Evolutionary conservation across 805 yeast species (phyloP).

Genomic region (Barnettozyma botsteinii): DNA sequence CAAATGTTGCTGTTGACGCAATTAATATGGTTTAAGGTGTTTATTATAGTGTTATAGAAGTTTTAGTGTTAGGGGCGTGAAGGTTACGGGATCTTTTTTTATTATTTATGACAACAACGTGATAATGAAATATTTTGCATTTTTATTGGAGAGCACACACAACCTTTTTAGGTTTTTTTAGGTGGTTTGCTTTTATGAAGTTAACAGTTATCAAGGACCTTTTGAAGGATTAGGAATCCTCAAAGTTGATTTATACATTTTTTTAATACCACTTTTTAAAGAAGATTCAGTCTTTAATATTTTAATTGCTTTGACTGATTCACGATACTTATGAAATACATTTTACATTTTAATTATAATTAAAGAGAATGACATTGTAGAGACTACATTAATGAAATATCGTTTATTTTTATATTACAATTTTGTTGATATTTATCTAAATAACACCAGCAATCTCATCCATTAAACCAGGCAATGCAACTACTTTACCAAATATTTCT

Average conservation of each 20-base stretch:
- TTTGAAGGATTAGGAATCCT: no score
- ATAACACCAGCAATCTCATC: conserved; percentile 25
- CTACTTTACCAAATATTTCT: conserved; percentile 27
- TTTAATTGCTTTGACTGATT: not conserved
- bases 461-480: conserved; percentile 31
- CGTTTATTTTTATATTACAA: not conserved
- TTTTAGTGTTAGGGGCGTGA: no score
- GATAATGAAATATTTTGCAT: no score
- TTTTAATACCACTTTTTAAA: not conserved
- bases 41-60: not conserved
- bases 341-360: not conserved
- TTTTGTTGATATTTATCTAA: conserved; percentile 2
- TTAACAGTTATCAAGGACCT: no score
- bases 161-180: no score
- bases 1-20: conserved; percentile 15
- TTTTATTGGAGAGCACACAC: no score
- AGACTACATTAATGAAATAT: no score
- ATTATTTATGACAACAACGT: no score
- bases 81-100: no score
- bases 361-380: no score
- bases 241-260: no score
- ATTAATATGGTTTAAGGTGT: conserved; percentile 1
- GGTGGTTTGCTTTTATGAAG: no score
- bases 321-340: not conserved
- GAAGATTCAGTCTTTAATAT: not conserved